Percentiles rank a stretch among this genome's conserved stretches.
Evolutionary conservation across 768 basidiomycete genomes (phyloP).

Genomic region (Trametes cinnabarina): DNA sequence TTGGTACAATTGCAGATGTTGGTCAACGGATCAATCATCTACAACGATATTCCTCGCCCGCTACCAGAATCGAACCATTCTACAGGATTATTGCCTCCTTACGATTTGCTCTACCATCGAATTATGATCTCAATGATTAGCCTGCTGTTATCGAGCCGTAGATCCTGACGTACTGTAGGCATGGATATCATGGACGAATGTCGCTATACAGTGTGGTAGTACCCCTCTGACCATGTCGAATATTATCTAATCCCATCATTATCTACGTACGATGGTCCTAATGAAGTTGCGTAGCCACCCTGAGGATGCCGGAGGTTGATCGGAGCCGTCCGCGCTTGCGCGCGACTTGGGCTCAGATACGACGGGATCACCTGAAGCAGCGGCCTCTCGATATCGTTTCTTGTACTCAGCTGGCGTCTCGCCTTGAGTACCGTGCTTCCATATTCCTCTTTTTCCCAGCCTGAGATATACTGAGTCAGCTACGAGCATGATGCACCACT

Average conservation of each 20-base stretch:
- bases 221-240: too few species aligned
- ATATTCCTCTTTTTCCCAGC: constrained; percentile 67
- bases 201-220: too few species aligned
- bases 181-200: too few species aligned
- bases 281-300: not conserved
- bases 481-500: not conserved
- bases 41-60: not conserved
- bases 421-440: constrained; percentile 49
- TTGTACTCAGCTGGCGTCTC: constrained; percentile 86
- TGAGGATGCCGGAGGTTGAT: not conserved
- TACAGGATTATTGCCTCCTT: too few species aligned
- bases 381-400: constrained; percentile 43
- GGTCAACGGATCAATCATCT: not conserved
- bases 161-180: too few species aligned
- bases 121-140: too few species aligned
- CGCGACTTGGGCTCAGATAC: not conserved
- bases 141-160: too few species aligned
- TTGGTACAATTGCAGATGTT: not conserved
- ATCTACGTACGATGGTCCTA: not conserved
- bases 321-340: not conserved
- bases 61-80: too few species aligned
- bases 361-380: not conserved
- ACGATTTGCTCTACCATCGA: too few species aligned
- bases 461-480: constrained; percentile 35
- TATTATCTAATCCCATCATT: not conserved